Base-by-base conservation (phyloP, 2,329 filamentous ascomycete species). In the Xylariaceae sp. region DNA sequence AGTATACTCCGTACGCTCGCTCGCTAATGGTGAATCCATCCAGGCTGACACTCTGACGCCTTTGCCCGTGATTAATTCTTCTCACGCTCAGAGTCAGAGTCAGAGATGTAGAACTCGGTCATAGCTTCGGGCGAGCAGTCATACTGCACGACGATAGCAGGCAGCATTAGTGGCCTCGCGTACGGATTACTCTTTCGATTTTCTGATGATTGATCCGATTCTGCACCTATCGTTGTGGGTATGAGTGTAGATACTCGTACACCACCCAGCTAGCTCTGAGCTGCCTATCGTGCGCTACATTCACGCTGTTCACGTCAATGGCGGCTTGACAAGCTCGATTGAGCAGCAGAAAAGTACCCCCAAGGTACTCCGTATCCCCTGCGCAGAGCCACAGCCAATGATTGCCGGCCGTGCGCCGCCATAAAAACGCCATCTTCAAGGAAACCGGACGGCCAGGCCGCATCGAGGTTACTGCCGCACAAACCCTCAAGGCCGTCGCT, bases 391-490 rank as follows among this genome's bases (percentile, higher is more conserved):
- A 30, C 23, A 42, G 11, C 8, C 11, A n/a, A 15, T 45, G 53
- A 48, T 54, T 62, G 59, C 56, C 62, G 57, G 59, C 57, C 57
- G 57, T 34, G 53, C 45, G 39, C 54, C 52, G 51, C 52, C 45
- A 50, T 55, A 23, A 50, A 30, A 53, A 45, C 51, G 55, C 55
- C 48, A 42, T 47, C 45, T 17, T 44, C 17, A 44, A n/a, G 47
- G 48, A 53, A 55, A 52, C 58, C 61, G 56, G 53, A 57, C 59
- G 37, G 53, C 23, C 53, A 48, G 42, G 47, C 37, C 37, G 39
- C 47, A 35, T 55, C 42, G 23, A 49, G 47, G 50, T n/a, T 11
- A 11, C 50, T 56, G 53, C 47, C 17, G 47, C 35, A 34, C 44
- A 15, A 17, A 35, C 49, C 47, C 57, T n/a, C 50, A 61, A 13